Conservation (phyloP, 345 rosid genomes). For the Brassica juncea region DNA sequence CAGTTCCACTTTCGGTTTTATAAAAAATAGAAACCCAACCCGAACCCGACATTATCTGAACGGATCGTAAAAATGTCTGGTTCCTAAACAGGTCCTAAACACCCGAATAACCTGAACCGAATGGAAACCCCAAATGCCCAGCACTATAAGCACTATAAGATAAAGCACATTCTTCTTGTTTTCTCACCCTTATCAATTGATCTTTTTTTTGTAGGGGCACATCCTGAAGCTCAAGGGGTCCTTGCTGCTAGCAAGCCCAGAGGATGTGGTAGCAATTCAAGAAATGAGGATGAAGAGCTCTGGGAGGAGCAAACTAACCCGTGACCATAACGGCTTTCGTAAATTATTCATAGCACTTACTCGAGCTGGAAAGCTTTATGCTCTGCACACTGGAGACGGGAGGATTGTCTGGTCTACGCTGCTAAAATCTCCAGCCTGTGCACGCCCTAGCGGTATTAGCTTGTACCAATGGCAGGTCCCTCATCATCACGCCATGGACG, state of each 20-base stretch:
- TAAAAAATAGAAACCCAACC: too few species aligned
- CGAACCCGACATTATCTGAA: too few species aligned
- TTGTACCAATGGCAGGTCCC: slow-evolving; percentile 94
- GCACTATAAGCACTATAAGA: too few species aligned
- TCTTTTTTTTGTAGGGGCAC: slow-evolving; percentile 66
- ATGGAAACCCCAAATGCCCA: too few species aligned
- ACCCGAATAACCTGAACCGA: too few species aligned
- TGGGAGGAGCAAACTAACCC: slow-evolving; percentile 90
- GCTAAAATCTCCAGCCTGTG: slow-evolving; percentile 57
- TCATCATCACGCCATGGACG: slow-evolving; percentile 96
- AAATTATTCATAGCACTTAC: slow-evolving; percentile 86
- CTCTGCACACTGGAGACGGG: slow-evolving; percentile 98
- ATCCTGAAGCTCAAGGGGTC: slow-evolving; percentile 87
- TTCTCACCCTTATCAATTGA: slow-evolving; percentile 33
- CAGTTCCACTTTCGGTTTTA: too few species aligned
- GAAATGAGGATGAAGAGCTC: slow-evolving; percentile 81
- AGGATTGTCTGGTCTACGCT: slow-evolving; percentile 84
- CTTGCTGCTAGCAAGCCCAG: slow-evolving; percentile 92
- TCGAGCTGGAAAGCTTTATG: slow-evolving; percentile 79
- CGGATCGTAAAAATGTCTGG: too few species aligned
- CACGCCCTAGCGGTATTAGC: slow-evolving; percentile 58
- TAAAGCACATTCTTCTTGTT: not conserved
- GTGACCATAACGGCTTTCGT: slow-evolving; percentile 98
- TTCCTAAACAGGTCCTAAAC: too few species aligned
- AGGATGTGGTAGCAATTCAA: slow-evolving; percentile 86